Percentiles rank a stretch among this genome's conserved stretches.
These are phyloP conservation scores for Pisolithus tinctorius DNA, from an alignment of 768 basidiomycete genomes.

Conservation along the genomic window DNA sequence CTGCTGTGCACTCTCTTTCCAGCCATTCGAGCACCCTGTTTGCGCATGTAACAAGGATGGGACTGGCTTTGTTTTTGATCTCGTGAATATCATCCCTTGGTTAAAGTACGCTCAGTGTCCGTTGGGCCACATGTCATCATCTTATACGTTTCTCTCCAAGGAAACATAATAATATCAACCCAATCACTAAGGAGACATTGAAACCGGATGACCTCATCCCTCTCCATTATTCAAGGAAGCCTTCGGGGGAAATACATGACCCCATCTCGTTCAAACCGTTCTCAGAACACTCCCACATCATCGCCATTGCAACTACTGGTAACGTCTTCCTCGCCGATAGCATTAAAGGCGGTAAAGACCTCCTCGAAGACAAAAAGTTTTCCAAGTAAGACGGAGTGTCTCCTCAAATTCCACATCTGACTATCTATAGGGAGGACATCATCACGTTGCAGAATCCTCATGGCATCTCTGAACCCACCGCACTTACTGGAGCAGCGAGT, in stretches of 20 bases:
- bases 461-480: slow-evolving; percentile 57
- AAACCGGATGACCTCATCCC: slow-evolving; percentile 66
- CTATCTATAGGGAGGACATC: slow-evolving; percentile 61
- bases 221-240: slow-evolving; percentile 78
- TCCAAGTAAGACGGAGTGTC: slow-evolving; percentile 53
- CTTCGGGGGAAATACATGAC: slow-evolving; percentile 85
- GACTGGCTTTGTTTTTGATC: slow-evolving; percentile 77
- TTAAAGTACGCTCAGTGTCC: slow-evolving; percentile 57
- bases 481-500: slow-evolving; percentile 23
- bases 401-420: neutral
- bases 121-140: slow-evolving; percentile 2
- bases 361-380: slow-evolving; percentile 80
- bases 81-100: slow-evolving; percentile 92
- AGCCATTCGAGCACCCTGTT: slow-evolving; percentile 85
- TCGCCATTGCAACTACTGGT: slow-evolving; percentile 82
- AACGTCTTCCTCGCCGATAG: slow-evolving; percentile 94
- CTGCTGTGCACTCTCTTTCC: slow-evolving; percentile 87
- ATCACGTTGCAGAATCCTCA: slow-evolving; percentile 94
- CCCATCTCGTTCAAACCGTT: slow-evolving; percentile 98
- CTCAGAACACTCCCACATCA: slow-evolving; percentile 92
- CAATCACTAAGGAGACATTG: slow-evolving; percentile 69
- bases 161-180: slow-evolving; percentile 76
- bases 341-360: slow-evolving; percentile 75
- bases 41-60: slow-evolving; percentile 79
- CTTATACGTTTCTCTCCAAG: slow-evolving; percentile 31